Evolutionary conservation across 352 stramenopile genomes (phyloP).

Genomic region (Phytophthora boehmeriae): DNA sequence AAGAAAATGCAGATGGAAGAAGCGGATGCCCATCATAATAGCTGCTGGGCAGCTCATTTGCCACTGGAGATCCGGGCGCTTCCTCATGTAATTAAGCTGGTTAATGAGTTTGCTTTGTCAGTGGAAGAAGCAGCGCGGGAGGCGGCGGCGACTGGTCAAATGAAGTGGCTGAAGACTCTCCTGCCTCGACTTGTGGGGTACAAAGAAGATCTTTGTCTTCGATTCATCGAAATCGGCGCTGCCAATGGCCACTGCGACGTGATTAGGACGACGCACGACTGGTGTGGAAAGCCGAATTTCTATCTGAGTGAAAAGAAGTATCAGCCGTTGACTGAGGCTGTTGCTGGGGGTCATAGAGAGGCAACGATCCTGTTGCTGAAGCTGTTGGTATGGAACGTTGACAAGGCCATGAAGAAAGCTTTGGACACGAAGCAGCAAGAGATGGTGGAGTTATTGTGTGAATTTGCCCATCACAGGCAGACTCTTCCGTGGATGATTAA

Average conservation of each 20-base stretch:
- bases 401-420: background rate
- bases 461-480: background rate
- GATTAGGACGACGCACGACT: background rate
- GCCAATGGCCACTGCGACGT: background rate
- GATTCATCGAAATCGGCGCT: background rate
- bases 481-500: background rate
- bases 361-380: background rate
- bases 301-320: background rate
- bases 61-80: no score
- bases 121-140: background rate
- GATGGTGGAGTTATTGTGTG: background rate
- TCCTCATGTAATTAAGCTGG: background rate
- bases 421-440: background rate
- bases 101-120: background rate
- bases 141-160: background rate
- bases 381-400: background rate
- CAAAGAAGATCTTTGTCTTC: background rate
- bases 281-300: background rate
- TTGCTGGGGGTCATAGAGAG: background rate
- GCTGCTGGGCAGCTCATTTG: no score
- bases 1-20: no score
- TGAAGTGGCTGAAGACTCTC: background rate
- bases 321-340: background rate
- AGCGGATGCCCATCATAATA: no score
- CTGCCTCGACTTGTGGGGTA: background rate